These are phyloP conservation scores for Priceomyces carsonii DNA, from an alignment of 805 yeast species.

Conservation along the genomic window DNA sequence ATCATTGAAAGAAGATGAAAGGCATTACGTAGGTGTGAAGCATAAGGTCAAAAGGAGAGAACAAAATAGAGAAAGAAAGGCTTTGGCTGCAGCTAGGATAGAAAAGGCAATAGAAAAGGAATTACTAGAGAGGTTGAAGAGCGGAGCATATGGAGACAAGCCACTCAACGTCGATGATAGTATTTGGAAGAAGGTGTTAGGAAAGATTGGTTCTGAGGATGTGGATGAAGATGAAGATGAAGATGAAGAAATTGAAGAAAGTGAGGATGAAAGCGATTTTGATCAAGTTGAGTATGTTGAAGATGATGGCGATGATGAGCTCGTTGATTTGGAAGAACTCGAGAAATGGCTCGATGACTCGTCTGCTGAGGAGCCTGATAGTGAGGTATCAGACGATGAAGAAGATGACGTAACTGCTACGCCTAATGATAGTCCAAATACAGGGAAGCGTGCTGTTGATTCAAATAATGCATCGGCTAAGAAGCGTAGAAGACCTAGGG, in stretches of 20 bases:
- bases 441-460: constrained; percentile 26
- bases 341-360: constrained; percentile 77
- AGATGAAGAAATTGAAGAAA: constrained; percentile 49
- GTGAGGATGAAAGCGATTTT: constrained; percentile 55
- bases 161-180: constrained; percentile 95
- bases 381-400: constrained; percentile 29
- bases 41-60: constrained; percentile 96
- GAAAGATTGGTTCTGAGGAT: constrained; percentile 54
- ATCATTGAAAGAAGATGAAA: constrained; percentile 87
- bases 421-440: no score
- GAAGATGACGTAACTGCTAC: constrained; percentile 31
- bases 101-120: constrained; percentile 97
- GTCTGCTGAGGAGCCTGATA: constrained; percentile 37
- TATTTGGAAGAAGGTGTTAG: constrained; percentile 93
- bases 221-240: constrained; percentile 69
- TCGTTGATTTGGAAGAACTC: constrained; percentile 90
- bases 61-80: constrained; percentile 92
- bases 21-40: constrained; percentile 89
- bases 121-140: constrained; percentile 87
- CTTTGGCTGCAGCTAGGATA: constrained; percentile 92
- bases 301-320: constrained; percentile 84
- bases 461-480: constrained; percentile 38
- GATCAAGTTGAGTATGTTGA: constrained; percentile 88
- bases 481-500: constrained; percentile 66
- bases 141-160: constrained; percentile 98